These are phyloP conservation scores for Chlamydomonas sp. DNA, from an alignment of 139 green algal genomes.

Conservation along the genomic window DNA sequence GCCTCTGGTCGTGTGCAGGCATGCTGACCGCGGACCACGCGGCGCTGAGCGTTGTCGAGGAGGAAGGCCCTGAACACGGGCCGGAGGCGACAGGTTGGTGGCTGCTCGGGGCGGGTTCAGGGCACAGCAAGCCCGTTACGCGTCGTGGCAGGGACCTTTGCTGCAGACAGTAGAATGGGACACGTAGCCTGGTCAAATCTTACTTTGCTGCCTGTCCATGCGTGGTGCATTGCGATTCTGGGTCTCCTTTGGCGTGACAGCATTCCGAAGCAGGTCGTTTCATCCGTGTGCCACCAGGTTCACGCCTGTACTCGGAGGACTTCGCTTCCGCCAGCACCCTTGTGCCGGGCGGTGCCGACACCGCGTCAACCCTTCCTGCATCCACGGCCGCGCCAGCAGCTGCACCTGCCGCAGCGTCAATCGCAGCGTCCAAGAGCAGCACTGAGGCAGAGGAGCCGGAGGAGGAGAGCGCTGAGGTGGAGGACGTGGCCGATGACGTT, in stretches of 20 bases:
- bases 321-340: background rate
- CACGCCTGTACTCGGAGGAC: conserved; percentile 16
- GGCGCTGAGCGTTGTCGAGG: background rate
- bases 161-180: too few relatives aligned
- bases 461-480: background rate
- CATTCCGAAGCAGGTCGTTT: background rate
- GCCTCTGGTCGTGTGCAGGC: background rate
- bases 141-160: too few relatives aligned
- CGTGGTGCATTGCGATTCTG: background rate
- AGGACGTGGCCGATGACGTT: conserved; percentile 1
- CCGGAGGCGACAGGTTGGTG: background rate
- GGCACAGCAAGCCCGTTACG: too few relatives aligned
- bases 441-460: background rate
- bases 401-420: background rate
- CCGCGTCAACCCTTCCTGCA: background rate
- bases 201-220: background rate
- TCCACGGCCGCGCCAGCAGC: background rate
- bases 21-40: background rate
- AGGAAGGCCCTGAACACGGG: background rate
- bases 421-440: too few relatives aligned
- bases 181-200: too few relatives aligned
- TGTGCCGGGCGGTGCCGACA: background rate
- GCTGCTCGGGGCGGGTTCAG: too few relatives aligned
- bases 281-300: background rate
- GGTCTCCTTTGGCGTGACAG: background rate